These are phyloP conservation scores for Paracoccidioides brasiliensis DNA, from an alignment of 2,329 filamentous ascomycete species.

Conservation along the genomic window DNA sequence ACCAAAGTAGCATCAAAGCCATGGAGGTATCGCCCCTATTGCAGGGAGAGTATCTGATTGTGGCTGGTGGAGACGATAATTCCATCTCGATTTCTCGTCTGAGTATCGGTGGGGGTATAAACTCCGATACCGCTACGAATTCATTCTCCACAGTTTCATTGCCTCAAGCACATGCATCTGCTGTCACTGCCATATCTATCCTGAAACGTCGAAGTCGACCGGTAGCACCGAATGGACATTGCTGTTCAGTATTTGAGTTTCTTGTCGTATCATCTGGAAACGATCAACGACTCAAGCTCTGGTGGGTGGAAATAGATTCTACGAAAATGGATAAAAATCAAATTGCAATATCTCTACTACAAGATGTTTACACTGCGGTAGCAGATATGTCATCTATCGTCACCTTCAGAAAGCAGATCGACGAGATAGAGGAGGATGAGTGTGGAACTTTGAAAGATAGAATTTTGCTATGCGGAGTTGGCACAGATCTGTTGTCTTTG, in stretches of 20 bases:
- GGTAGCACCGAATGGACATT: constrained; percentile 2
- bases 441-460: constrained; percentile 6
- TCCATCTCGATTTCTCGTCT: constrained; percentile 50
- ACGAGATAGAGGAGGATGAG: constrained; percentile 3
- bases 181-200: constrained; percentile 29
- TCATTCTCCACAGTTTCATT: constrained; percentile 23
- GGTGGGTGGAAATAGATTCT: constrained; percentile 23
- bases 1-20: constrained; percentile 69
- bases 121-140: constrained; percentile 4
- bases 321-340: constrained; percentile 11
- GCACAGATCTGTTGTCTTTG: constrained; percentile 34
- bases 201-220: constrained; percentile 8
- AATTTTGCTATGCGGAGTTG: constrained; percentile 37
- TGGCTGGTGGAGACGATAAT: constrained; percentile 83
- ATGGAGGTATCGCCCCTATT: constrained; percentile 25
- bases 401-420: constrained; percentile 17
- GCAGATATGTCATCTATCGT: constrained; percentile 44
- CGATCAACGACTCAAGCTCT: constrained; percentile 35
- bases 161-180: constrained; percentile 33
- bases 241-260: constrained; percentile 8
- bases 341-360: constrained; percentile 13
- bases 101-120: constrained; percentile 5
- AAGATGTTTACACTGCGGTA: constrained; percentile 35
- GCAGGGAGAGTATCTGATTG: constrained; percentile 36
- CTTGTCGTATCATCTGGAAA: constrained; percentile 30